Evolutionary conservation across 441 rosid genomes (phyloP), one percentile per base, ranked within the genome.

Genomic region (Hypseocharis bilobata): DNA sequence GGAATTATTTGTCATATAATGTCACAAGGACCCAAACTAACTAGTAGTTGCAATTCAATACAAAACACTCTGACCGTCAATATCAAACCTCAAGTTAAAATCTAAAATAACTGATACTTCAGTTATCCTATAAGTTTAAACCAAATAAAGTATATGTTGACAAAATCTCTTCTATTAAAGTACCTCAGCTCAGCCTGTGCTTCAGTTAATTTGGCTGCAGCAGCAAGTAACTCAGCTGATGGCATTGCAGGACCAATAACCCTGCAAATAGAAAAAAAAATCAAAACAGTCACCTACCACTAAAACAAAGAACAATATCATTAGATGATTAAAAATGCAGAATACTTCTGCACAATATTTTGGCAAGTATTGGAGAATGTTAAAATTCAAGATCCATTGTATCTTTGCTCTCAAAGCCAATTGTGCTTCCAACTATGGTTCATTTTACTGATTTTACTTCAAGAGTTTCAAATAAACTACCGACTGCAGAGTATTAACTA

Each of bases 241-340:
- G 96, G 98, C 90, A 90, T 92, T 75, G 78, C 92, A 67, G 95
- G 97, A 67, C 96, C 97, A 67, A 92, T 84, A 76, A 78, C 70
- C 85, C 98, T 90, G 75, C 71, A 80, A 60, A 16, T 17, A 67
- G 60, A 76, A 54, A 54, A 29, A 25, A 54, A 23, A 3, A n/a
- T n/a, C n/a, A n/a, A n/a, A n/a, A n/a, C n/a, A n/a, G n/a, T n/a
- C n/a, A n/a, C n/a, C n/a, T n/a, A 34, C 25, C 52, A 60, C 13
- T 34, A 49, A 59, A 65, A 64, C 22, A 20, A 14, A 64, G 26
- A 51, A 34, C 6, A 63, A 28, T n/a, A 38, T 34, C 60, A 71
- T 40, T 26, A 30, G 61, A 64, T 47, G n/a, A 16, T 22, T 19
- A 13, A 27, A 1, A 26, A n/a, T 17, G 25, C n/a, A 22, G 45